Percentiles rank a stretch among this genome's conserved stretches.
Evolutionary conservation across 2,329 filamentous ascomycete genomes (phyloP).

Genomic region (Aspergillus sp.): DNA sequence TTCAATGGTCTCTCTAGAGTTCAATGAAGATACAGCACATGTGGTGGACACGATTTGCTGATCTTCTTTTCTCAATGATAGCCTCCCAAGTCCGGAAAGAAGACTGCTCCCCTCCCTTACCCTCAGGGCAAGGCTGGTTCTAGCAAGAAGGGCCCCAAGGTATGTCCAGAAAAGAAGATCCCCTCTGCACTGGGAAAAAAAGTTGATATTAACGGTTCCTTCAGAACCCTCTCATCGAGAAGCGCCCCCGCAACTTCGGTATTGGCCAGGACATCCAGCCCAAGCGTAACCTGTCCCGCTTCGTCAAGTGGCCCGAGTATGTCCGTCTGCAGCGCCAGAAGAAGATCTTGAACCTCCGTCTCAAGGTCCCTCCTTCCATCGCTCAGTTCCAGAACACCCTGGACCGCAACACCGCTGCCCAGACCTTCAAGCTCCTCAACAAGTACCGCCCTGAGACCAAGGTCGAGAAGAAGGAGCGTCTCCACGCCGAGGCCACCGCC

Average conservation of each 20-base stretch:
- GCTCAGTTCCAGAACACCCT: slow-evolving; percentile 97
- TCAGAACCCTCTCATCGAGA: slow-evolving; percentile 99
- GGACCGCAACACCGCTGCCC: slow-evolving; percentile 93
- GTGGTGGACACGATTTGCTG: slow-evolving; percentile 76
- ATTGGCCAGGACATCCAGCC: slow-evolving; percentile 99
- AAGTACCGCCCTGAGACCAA: slow-evolving; percentile 99
- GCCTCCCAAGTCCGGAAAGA: slow-evolving; percentile 98
- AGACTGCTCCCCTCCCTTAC: slow-evolving; percentile 95
- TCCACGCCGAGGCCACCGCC: slow-evolving; percentile 96
- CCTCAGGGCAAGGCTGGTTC: slow-evolving; percentile 83
- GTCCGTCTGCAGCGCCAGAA: slow-evolving; percentile 93
- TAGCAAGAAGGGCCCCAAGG: slow-evolving; percentile 95
- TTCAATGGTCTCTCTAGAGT: slow-evolving; percentile 76
- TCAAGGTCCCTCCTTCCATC: slow-evolving; percentile 97
- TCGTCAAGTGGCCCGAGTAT: slow-evolving; percentile 99
- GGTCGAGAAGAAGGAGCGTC: slow-evolving; percentile 99
- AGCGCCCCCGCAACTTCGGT: slow-evolving; percentile 94
- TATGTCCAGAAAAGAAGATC: slow-evolving; percentile 52
- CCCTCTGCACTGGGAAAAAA: slow-evolving; percentile 16
- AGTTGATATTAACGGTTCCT: slow-evolving; percentile 14
- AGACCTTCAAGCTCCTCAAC: slow-evolving; percentile 99
- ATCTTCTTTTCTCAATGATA: slow-evolving; percentile 99
- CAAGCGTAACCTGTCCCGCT: slow-evolving; percentile 89
- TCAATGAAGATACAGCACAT: slow-evolving; percentile 74
- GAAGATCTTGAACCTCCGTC: slow-evolving; percentile 96